A percentile compares a stretch with the other conserved stretches of the same genome.
phyloP scores from a whole-genome alignment of 257 asterid species.

The Cruciata laevipes region DNA sequence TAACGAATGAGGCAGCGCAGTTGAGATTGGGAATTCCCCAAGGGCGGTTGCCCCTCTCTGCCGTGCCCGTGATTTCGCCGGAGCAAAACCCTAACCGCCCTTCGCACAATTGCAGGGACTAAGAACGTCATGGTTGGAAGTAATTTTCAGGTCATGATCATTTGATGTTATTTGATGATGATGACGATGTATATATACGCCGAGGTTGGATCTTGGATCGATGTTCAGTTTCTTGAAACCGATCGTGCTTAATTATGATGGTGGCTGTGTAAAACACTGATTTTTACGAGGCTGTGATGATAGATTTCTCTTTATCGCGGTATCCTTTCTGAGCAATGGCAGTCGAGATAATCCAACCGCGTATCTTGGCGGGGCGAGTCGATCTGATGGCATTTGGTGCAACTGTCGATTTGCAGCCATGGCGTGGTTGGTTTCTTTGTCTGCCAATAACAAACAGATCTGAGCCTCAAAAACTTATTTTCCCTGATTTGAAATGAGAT shows the following conservation, averaged over 20 bases:
- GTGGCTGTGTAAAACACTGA: neutral
- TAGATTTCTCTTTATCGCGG: neutral
- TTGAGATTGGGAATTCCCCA: neutral
- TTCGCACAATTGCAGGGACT: too few relatives aligned
- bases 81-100: neutral
- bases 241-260: neutral
- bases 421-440: neutral
- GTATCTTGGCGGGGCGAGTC: slow-evolving; percentile 1
- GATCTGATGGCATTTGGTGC: neutral
- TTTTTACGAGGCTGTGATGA: neutral
- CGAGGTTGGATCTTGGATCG: too few relatives aligned
- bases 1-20: slow-evolving; percentile 1
- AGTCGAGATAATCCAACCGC: neutral
- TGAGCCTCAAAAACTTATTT: slow-evolving; percentile 6
- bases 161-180: too few relatives aligned
- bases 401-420: slow-evolving; percentile 1
- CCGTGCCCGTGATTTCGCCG: neutral
- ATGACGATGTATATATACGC: too few relatives aligned
- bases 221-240: too few relatives aligned
- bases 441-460: neutral
- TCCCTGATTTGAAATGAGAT: neutral
- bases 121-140: too few relatives aligned
- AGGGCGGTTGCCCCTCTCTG: neutral
- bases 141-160: too few relatives aligned
- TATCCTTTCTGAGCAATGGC: slow-evolving; percentile 1